Percentiles rank a stretch among this genome's conserved stretches.
Conservation (phyloP, 1,139 yeast species). For the Blastobotrys raffinosifermentans region DNA sequence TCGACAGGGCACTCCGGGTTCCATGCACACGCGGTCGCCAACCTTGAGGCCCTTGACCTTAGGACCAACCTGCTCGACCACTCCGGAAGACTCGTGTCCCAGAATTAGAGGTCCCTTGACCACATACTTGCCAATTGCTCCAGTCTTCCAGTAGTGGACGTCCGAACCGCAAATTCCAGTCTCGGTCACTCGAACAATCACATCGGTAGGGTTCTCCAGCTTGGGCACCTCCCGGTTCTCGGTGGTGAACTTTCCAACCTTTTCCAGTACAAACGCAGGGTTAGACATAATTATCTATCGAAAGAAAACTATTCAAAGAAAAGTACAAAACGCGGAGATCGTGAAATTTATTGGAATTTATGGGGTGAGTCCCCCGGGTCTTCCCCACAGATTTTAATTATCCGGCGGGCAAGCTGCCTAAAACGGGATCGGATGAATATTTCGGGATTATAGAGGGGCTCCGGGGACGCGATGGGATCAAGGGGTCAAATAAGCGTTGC, state of each 20-base stretch:
- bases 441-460: too few species aligned
- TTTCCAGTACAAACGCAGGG: conserved; percentile 64
- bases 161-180: conserved; percentile 49
- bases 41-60: conserved; percentile 53
- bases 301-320: too few species aligned
- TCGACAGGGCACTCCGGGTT: conserved; percentile 79
- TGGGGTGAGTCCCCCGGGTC: too few species aligned
- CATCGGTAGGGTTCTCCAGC: conserved; percentile 38
- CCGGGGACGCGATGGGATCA: too few species aligned
- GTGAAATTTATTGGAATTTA: too few species aligned
- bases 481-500: too few species aligned
- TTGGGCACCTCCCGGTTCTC: conserved; percentile 60
- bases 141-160: conserved; percentile 50
- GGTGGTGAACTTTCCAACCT: conserved; percentile 53
- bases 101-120: conserved; percentile 42
- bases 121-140: conserved; percentile 57
- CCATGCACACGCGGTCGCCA: conserved; percentile 40
- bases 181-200: conserved; percentile 38
- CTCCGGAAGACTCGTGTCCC: conserved; percentile 75
- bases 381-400: too few species aligned
- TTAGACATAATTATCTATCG: conserved; percentile 36
- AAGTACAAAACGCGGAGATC: too few species aligned
- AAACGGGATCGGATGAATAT: too few species aligned
- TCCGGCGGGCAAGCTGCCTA: too few species aligned
- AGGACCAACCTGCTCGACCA: conserved; percentile 57